Conservation (phyloP, 768 basidiomycete species). For the Termitomyces sp. region DNA sequence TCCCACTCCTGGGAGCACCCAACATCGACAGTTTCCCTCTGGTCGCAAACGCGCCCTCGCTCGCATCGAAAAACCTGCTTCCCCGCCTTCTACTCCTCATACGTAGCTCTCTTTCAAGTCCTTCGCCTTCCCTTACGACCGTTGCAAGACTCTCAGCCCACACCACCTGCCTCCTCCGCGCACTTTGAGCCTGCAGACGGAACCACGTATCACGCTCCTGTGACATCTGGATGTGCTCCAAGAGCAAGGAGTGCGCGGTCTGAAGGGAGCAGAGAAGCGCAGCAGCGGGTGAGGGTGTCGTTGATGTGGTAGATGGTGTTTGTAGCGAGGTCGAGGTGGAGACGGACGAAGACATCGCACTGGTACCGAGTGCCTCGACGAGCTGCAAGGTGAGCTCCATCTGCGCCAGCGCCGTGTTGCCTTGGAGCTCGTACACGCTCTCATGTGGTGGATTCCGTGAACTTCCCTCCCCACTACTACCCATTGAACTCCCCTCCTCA, state of each 20-base stretch:
- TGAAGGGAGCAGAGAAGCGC: neutral
- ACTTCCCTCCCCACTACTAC: conserved; percentile 27
- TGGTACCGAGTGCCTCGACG: neutral
- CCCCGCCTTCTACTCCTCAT: conserved; percentile 53
- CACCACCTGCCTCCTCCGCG: conserved; percentile 56
- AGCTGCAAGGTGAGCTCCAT: conserved; percentile 69
- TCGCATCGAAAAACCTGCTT: conserved; percentile 47
- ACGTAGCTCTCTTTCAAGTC: conserved; percentile 74
- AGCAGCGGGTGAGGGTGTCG: neutral
- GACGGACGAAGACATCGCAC: conserved; percentile 7
- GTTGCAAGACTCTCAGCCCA: conserved; percentile 91
- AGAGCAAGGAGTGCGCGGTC: conserved; percentile 42
- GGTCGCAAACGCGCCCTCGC: conserved; percentile 9
- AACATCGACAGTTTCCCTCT: conserved; percentile 17
- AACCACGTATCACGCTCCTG: conserved; percentile 82
- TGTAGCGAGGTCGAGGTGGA: neutral
- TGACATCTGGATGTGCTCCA: conserved; percentile 65
- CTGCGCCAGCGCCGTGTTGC: conserved; percentile 67
- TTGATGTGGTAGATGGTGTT: neutral
- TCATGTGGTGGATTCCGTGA: conserved; percentile 49
- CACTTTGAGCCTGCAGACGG: conserved; percentile 56
- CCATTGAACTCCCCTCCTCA: conserved; percentile 29
- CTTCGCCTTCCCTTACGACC: conserved; percentile 83
- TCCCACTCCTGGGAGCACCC: neutral
- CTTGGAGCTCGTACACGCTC: conserved; percentile 57